A percentile compares a stretch with the other conserved stretches of the same genome.
Evolutionary conservation across 129 eudicot genomes (phyloP).

Genomic region (Tagetes erecta): DNA sequence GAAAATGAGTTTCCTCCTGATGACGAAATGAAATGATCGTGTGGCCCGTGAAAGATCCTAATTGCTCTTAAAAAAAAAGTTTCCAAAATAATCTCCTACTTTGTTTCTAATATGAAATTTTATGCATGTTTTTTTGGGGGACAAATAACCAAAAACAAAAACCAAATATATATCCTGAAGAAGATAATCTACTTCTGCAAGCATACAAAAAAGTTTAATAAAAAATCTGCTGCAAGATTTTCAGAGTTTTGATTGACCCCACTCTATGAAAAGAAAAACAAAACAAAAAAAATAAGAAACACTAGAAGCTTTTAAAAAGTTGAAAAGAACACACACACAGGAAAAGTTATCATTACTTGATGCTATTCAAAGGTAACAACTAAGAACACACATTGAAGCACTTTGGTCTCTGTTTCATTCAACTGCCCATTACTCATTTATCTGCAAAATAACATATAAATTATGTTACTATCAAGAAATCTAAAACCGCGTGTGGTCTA

Average conservation of each 20-base stretch:
- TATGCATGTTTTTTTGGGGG: too few species aligned
- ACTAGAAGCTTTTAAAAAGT: slow-evolving; percentile 1
- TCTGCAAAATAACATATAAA: slow-evolving; percentile 39
- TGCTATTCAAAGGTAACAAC: slow-evolving; percentile 23
- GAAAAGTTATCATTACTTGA: slow-evolving; percentile 29
- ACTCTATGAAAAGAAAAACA: slow-evolving; percentile 13
- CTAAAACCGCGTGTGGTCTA: too few species aligned
- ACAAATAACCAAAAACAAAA: background rate
- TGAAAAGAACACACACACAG: background rate
- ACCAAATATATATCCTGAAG: slow-evolving; percentile 29
- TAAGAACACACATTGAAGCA: background rate
- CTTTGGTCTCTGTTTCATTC: slow-evolving; percentile 32
- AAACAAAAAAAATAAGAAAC: background rate
- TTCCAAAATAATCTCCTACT: background rate
- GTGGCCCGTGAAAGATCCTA: too few species aligned
- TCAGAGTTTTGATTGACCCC: slow-evolving; percentile 37
- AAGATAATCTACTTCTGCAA: slow-evolving; percentile 38
- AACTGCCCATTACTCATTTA: slow-evolving; percentile 26
- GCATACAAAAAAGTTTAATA: slow-evolving; percentile 32
- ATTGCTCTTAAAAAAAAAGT: background rate
- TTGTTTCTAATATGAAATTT: too few species aligned
- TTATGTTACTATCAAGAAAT: background rate
- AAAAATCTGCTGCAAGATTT: slow-evolving; percentile 30
- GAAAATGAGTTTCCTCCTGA: too few species aligned
- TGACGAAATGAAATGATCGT: too few species aligned